Conservation (phyloP, 495 filamentous ascomycete species). For the Penicillium mononematosum region DNA sequence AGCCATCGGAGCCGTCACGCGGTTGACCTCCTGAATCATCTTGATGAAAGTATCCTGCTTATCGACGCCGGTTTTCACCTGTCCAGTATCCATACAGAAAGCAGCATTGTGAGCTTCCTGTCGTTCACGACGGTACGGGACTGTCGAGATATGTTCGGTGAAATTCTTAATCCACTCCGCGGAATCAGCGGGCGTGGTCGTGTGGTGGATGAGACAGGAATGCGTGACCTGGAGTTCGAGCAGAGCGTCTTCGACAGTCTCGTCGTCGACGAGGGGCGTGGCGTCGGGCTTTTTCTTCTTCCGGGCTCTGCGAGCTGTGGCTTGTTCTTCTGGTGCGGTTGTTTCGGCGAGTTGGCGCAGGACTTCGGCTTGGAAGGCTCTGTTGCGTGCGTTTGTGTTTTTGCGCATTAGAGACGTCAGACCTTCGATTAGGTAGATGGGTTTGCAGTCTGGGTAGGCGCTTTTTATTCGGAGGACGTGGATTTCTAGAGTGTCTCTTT, state of each 20-base stretch:
- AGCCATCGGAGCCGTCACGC: conserved; percentile 71
- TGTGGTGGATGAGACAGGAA: conserved; percentile 69
- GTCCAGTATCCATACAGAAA: conserved; percentile 83
- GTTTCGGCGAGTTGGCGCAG: conserved; percentile 49
- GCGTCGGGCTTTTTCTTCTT: conserved; percentile 46
- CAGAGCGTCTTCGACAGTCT: conserved; percentile 70
- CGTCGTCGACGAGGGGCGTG: conserved; percentile 61
- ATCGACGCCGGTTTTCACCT: conserved; percentile 71
- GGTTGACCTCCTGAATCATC: conserved; percentile 76
- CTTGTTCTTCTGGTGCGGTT: conserved; percentile 19
- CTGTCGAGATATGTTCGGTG: conserved; percentile 76
- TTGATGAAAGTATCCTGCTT: conserved; percentile 67
- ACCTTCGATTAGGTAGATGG: conserved; percentile 79
- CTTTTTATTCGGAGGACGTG: conserved; percentile 59
- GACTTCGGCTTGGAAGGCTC: conserved; percentile 65
- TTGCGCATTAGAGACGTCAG: conserved; percentile 66
- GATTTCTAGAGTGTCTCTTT: conserved; percentile 53
- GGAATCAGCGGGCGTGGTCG: conserved; percentile 58
- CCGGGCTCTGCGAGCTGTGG: conserved; percentile 25
- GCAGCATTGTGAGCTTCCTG: conserved; percentile 53
- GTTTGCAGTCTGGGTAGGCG: conserved; percentile 50
- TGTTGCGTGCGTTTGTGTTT: conserved; percentile 64
- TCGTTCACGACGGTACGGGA: conserved; percentile 62
- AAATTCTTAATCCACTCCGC: conserved; percentile 77
- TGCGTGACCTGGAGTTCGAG: conserved; percentile 70